Base-by-base conservation (phyloP, 306 rosid genomes). In the Dalbergia cochinchinensis region DNA sequence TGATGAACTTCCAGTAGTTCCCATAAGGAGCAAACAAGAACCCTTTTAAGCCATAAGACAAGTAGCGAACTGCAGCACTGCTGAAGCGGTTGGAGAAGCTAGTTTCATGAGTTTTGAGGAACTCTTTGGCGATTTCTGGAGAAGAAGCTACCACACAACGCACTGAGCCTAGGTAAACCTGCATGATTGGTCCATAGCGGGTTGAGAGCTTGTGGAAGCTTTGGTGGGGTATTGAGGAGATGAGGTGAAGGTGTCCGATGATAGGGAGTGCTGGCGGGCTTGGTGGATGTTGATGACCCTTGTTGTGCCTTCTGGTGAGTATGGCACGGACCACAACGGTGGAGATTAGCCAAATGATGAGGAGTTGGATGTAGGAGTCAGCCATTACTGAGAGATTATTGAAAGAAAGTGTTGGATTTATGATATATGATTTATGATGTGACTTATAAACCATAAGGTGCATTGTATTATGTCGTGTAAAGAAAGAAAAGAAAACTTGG, bases 1-100 rank as follows among this genome's bases (percentile, higher is more conserved):
- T 90, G 86, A 86, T 74, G 89, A 92, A 86, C 84, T 83, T 88
- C 92, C 92, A 89, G 5, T 64, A 83, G 1, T 71, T 84, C 48
- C 90, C 92, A 58, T 79, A 79, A 2, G 88, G 88, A 0, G 86
- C 90, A 15, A 81, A 73, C n/a, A 74, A 0, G 63, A 81, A 65
- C 1, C 80, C 84, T 0, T 81, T 73, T 8, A 7, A 65, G 0
- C 68, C 79, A 33, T 81, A 81, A 5, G 84, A 73, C 16, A 81
- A 6, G 11, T 19, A 48, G 19, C 45, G 70, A 15, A 74, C 11
- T 3, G 76, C 80, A 0, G 34, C 6, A 9, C 42, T 66, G 0
- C 2, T 7, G 6, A 73, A 73, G 1, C 89, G 84, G 73, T 83
- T 77, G 8, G 85, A 68, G 90, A 91, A 91, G 48, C 11, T 34